Evolutionary conservation across 345 rosid genomes (phyloP).

Genomic region (Camelina laxa): DNA sequence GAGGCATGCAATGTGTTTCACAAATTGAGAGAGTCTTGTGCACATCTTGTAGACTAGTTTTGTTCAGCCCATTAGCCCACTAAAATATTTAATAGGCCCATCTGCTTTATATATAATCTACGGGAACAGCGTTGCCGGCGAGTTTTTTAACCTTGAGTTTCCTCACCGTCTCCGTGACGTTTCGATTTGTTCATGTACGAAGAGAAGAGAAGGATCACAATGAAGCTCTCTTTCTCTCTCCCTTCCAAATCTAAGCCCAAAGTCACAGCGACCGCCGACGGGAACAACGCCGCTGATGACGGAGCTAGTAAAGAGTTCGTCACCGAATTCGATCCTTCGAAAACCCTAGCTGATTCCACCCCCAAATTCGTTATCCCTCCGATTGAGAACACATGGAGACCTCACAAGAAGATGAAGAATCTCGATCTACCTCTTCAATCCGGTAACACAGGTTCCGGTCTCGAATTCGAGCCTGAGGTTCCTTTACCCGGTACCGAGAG

Average conservation of each 20-base stretch:
- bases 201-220: constrained; percentile 30
- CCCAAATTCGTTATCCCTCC: constrained; percentile 60
- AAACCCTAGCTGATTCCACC: constrained; percentile 44
- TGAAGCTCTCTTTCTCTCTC: constrained; percentile 70
- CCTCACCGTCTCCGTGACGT: constrained; percentile 16
- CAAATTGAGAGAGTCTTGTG: too few species aligned
- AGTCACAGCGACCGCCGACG: constrained; percentile 24
- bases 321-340: constrained; percentile 64
- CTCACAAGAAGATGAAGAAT: constrained; percentile 68
- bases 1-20: too few species aligned
- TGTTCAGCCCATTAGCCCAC: too few species aligned
- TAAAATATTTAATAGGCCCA: too few species aligned
- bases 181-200: neutral
- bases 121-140: neutral
- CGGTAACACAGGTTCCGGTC: constrained; percentile 44
- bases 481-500: constrained; percentile 33
- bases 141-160: neutral
- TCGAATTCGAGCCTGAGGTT: constrained; percentile 57
- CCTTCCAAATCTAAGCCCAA: constrained; percentile 54
- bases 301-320: constrained; percentile 47
- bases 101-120: too few species aligned
- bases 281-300: constrained; percentile 35
- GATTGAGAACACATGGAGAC: constrained; percentile 59
- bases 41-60: too few species aligned
- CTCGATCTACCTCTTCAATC: constrained; percentile 55